Base-by-base conservation (phyloP, 805 yeast genomes). In the Cyberlindnera galapagoensis region DNA sequence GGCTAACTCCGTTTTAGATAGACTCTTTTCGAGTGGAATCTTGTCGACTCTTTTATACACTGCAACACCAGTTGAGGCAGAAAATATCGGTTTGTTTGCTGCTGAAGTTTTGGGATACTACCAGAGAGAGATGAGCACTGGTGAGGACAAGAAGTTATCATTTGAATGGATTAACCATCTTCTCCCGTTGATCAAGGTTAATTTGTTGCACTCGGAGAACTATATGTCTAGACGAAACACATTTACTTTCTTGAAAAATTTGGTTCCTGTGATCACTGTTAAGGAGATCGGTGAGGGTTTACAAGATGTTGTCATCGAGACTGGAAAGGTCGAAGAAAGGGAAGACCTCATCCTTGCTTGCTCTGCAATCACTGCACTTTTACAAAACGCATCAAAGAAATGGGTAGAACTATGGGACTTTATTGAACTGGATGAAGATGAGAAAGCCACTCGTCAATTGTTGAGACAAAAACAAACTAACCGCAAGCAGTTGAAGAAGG, bases 211-310 rank as follows among this genome's bases (percentile, higher is more conserved):
- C 44, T 67, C 71, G 6, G 53, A 60, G 4, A 80, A 80, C 34
- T 88, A 86, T 52, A 80, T 83, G 74, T 76, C 82, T 3, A 69
- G 92, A 32, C 72, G 87, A 34, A 88, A 87, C 56, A 73, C 85
- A 4, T 82, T 87, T 37, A 80, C 83, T 1, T 74, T 85, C 45
- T 61, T 87, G 62, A 84, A 80, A 50, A 76, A 75, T 43, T 56
- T 80, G 26, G 57, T 79, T 13, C 95, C 96, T 0, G 60, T 67
- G 9, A 31, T 38, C 14, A 24, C 11, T 13, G 70, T 83, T 10
- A 76, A 75, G 31, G 76, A 69, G 18, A 88, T 83, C 35, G 78
- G 86, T 21, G 74, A 71, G 34, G 36, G 49, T 6, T 49, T 87
- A 2, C 54, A 67, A 7, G 58, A 54, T 5, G 55, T 64, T 9